These are phyloP conservation scores for Moringa oleifera DNA, from an alignment of 345 rosid genomes.

Conservation along the genomic window DNA sequence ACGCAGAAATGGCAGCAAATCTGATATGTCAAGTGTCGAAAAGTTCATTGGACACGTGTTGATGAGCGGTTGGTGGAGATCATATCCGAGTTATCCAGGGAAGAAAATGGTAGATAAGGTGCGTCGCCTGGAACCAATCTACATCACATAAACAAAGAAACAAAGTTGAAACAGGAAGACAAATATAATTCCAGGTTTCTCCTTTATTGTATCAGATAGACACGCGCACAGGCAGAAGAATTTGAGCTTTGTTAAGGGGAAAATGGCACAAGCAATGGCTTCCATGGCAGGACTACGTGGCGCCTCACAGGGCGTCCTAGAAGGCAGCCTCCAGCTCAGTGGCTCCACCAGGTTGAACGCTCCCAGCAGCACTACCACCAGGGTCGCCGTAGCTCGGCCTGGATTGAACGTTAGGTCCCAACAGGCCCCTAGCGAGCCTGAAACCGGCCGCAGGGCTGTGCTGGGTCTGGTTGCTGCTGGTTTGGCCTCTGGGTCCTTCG, in stretches of 20 bases:
- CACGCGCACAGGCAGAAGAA: background rate
- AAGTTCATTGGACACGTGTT: conserved; percentile 20
- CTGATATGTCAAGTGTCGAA: too few species aligned
- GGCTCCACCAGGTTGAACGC: conserved; percentile 45
- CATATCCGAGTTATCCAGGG: conserved; percentile 50
- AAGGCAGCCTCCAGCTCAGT: conserved; percentile 56
- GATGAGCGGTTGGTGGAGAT: conserved; percentile 21
- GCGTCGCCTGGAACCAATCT: conserved; percentile 26
- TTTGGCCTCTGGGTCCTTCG: conserved; percentile 65
- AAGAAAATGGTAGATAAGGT: conserved; percentile 42
- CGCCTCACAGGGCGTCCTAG: conserved; percentile 59
- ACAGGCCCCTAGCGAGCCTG: conserved; percentile 39
- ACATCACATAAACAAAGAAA: conserved; percentile 32
- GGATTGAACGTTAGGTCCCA: conserved; percentile 57
- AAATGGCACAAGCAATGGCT: conserved; percentile 70
- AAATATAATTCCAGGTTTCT: conserved; percentile 30
- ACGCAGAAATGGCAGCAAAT: too few species aligned
- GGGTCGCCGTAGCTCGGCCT: conserved; percentile 28
- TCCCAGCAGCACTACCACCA: conserved; percentile 6
- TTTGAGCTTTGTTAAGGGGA: background rate
- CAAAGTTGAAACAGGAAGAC: conserved; percentile 12
- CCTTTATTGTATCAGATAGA: background rate
- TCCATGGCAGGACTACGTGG: conserved; percentile 71
- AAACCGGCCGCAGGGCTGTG: conserved; percentile 68
- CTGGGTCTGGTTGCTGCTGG: conserved; percentile 71